Base-by-base conservation (phyloP, 768 basidiomycete genomes). In the Calocybe cyanea region DNA sequence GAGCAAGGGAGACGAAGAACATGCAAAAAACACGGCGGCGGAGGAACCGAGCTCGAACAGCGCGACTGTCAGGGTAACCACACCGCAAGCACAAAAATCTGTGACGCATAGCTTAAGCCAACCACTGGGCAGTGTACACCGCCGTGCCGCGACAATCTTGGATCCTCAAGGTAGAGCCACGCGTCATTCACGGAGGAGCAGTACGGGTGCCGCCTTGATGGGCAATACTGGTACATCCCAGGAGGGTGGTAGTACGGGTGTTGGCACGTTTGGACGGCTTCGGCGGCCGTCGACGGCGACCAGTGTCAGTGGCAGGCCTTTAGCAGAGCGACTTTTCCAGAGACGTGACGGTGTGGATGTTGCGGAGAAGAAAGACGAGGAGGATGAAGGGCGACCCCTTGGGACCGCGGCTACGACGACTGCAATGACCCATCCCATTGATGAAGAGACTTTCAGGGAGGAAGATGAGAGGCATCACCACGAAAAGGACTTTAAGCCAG, bases 401-500 rank as follows among this genome's bases (percentile, higher is more conserved):
- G 40, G 28, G 28, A 14, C 25, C 9, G 30, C 28, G 28, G 34
- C 43, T 44, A 23, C 20, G n/a, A 20, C 25, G 14, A 34, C 58
- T 40, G 44, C 56, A 53, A 4, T 43, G 21, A 49, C 47, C 7
- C 37, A 38, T 4, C 55, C 47, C 21, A 54, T 55, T 31, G 70
- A 63, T 18, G 77, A 75, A 45, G 75, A 74, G 45, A 63, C 61
- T n/a, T 70, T 70, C 46, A 70, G 65, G 50, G 72, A 77, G 36
- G 75, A 76, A 51, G 68, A 71, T 42, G 77, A 77, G 47, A 62
- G 72, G n/a, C 68, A 75, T 53, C 65, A 68, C 25, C 64, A 54
- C 23, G 83, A 84, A 54, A 84, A 83, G 65, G 87, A 90, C 46
- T 85, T 91, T 59, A 98, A 97, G 69, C 91, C 96, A 1, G 83